These are phyloP conservation scores for Cucurbita pepo DNA, from an alignment of 306 rosid genomes.

Conservation along the genomic window DNA sequence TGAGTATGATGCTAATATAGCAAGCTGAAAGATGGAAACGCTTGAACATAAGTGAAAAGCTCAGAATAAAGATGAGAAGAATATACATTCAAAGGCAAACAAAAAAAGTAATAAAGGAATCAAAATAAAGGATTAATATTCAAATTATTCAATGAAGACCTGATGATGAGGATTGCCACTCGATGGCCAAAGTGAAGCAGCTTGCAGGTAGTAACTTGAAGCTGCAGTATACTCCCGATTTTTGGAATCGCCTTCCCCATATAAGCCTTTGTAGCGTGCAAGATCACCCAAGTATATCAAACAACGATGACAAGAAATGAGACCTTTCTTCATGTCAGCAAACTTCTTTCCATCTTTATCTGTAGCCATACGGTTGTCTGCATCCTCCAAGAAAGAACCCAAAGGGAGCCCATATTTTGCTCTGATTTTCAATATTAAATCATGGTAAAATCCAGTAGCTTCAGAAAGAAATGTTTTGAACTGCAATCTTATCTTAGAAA, in stretches of 20 bases:
- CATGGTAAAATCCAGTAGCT: constrained; percentile 93
- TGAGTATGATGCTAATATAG: constrained; percentile 80
- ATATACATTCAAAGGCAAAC: neutral
- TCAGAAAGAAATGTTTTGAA: constrained; percentile 91
- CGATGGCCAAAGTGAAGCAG: constrained; percentile 81
- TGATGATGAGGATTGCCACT: constrained; percentile 96
- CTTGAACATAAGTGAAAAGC: neutral
- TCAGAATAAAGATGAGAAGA: neutral
- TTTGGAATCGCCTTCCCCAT: constrained; percentile 74
- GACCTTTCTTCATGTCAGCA: constrained; percentile 69
- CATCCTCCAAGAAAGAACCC: constrained; percentile 53
- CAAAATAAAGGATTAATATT: neutral
- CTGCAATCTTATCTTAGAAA: constrained; percentile 68
- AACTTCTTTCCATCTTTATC: constrained; percentile 86
- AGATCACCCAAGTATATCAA: constrained; percentile 97
- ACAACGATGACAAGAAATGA: constrained; percentile 83
- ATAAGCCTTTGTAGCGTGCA: constrained; percentile 94
- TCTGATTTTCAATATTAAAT: constrained; percentile 76
- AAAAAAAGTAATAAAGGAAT: neutral
- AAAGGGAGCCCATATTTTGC: constrained; percentile 83
- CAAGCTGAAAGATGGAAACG: constrained; percentile 44
- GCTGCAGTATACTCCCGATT: constrained; percentile 84
- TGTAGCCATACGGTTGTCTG: constrained; percentile 41
- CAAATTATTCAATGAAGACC: constrained; percentile 28
- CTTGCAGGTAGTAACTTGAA: constrained; percentile 89